Evolutionary conservation across 2,329 filamentous ascomycete genomes (phyloP), one percentile per base, ranked within the genome.

Genomic region (Chrysoporthe cubensis): DNA sequence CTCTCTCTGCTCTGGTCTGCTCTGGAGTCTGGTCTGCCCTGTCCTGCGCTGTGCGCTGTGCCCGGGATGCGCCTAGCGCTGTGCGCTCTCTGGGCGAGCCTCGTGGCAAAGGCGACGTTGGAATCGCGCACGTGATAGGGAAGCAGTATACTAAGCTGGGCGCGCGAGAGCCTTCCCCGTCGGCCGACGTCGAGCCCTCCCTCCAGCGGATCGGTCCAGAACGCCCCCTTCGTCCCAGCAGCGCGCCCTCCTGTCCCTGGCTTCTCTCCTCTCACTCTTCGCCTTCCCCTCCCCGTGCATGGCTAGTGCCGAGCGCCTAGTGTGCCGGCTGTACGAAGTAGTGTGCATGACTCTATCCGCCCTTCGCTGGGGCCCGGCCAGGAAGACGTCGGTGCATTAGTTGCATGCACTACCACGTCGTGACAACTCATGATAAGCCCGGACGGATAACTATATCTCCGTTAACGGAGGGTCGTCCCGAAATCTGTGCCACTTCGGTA

Each of bases 101-200:
- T 65, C 54, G 63, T 65, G 50, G 56, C 42, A 65, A 42, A 58
- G 63, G 43, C n/a, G 40, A 65, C 63, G 63, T 65, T 62, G 54
- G 43, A 65, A 59, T 26, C 43, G 54, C 40, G 56, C 43, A 65
- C 63, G 57, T 59, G 60, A 62, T 40, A 40, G 34, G 44, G 60
- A 9, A 26, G 26, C 26, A 26, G 26, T 40, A 40, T 40, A 18
- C 11, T n/a, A 46, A 42, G 56, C 56, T 40, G 21, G 21, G 46
- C 16, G 26, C 9, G n/a, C 37, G 56, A 65, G 63, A 65, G 63
- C 63, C 63, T 65, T 59, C 63, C 60, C 54, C 43, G 42, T 59
- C 14, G 56, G 43, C 32, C 54, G 63, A 59, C 54, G 63, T 65
- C 16, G 46, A 50, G 56, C 16, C 21, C 1, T 34, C 32, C 50